Evolutionary conservation across 345 rosid genomes (phyloP).

Genomic region (Ceriops tagal): DNA sequence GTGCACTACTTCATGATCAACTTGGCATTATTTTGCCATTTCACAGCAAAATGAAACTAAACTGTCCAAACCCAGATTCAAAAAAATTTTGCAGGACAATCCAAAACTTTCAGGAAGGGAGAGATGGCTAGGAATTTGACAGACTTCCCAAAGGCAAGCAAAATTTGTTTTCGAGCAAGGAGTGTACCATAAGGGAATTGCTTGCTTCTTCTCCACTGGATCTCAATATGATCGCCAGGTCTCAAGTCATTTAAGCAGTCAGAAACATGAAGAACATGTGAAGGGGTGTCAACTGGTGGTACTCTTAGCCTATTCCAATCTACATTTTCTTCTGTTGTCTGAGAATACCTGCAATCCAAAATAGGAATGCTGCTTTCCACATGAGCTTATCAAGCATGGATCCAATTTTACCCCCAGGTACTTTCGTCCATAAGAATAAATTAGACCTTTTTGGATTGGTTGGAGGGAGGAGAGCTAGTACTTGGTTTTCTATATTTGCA

Average conservation of each 20-base stretch:
- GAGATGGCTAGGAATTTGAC: no score
- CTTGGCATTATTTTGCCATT: neutral
- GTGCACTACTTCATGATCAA: neutral
- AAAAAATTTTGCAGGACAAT: neutral
- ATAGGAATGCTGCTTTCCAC: neutral
- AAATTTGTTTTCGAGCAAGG: neutral
- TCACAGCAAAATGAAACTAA: neutral
- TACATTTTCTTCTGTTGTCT: conserved; percentile 56
- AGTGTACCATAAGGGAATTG: conserved; percentile 65
- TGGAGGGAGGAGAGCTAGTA: no score
- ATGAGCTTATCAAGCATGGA: neutral
- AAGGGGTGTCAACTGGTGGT: conserved; percentile 60
- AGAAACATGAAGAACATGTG: conserved; percentile 62
- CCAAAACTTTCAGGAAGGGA: neutral
- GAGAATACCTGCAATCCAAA: conserved; percentile 62
- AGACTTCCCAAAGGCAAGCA: neutral
- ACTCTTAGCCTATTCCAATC: conserved; percentile 80
- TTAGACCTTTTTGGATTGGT: no score
- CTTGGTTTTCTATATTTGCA: no score
- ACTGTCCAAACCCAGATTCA: neutral
- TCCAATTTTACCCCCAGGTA: neutral
- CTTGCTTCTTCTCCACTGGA: conserved; percentile 93
- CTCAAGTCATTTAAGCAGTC: conserved; percentile 61
- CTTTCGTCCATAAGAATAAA: neutral
- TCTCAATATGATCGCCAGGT: conserved; percentile 88